phyloP scores from a whole-genome alignment of 768 basidiomycete species.

The Rhizopogon rudus region DNA sequence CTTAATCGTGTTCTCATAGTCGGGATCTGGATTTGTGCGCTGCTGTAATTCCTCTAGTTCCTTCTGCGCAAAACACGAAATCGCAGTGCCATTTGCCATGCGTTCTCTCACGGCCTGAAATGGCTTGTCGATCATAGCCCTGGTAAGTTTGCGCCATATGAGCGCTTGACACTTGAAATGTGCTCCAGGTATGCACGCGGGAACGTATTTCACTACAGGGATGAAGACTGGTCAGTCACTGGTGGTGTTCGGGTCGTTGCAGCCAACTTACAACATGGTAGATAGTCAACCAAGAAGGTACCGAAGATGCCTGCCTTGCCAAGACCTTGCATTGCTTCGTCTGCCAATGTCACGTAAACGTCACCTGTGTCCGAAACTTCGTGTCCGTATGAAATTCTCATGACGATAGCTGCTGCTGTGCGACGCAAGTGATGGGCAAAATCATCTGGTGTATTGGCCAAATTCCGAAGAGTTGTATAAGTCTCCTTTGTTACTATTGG shows the following conservation, averaged over 20 bases:
- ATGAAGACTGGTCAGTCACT: background rate
- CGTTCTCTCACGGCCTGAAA: conserved; percentile 42
- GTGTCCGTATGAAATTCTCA: conserved; percentile 38
- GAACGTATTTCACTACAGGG: conserved; percentile 39
- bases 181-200: conserved; percentile 45
- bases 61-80: conserved; percentile 41
- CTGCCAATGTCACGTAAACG: conserved; percentile 35
- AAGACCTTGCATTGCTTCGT: conserved; percentile 31
- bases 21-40: conserved; percentile 15
- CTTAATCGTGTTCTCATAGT: conserved; percentile 41
- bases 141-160: conserved; percentile 30
- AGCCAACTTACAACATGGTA: conserved; percentile 24
- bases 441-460: conserved; percentile 31
- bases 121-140: conserved; percentile 27
- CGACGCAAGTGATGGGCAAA: conserved; percentile 34
- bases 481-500: conserved; percentile 28
- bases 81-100: conserved; percentile 31
- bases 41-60: conserved; percentile 31
- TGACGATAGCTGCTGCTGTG: conserved; percentile 32
- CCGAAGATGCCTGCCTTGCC: conserved; percentile 38
- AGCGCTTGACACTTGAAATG: conserved; percentile 43
- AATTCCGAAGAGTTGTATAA: conserved; percentile 31
- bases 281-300: conserved; percentile 36
- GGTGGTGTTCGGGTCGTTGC: background rate
- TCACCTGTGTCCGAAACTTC: conserved; percentile 33